Evolutionary conservation across 495 filamentous ascomycete genomes (phyloP).

Genomic region (Xanthoparmelia taractica): DNA sequence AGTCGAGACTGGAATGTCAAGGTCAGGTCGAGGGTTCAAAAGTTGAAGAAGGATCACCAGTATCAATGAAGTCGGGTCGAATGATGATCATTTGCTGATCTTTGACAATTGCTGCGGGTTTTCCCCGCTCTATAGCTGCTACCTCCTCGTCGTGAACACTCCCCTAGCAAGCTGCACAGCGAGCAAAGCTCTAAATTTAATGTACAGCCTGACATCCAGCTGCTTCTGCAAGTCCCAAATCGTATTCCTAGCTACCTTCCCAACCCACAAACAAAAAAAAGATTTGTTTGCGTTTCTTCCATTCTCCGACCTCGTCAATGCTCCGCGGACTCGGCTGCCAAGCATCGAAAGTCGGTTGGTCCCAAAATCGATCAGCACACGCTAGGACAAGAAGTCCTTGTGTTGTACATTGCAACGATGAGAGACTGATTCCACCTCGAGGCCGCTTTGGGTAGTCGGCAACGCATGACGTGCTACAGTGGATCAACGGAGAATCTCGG

Average conservation of each 20-base stretch:
- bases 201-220: background rate
- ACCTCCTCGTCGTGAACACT: background rate
- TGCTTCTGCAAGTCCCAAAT: background rate
- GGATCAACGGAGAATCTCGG: background rate
- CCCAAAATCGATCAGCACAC: background rate
- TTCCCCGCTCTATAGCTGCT: background rate
- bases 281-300: background rate
- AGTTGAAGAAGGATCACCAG: background rate
- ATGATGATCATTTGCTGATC: constrained; percentile 6
- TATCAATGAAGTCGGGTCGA: background rate
- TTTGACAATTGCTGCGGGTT: background rate
- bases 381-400: constrained; percentile 1
- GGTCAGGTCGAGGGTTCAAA: background rate
- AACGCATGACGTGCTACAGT: background rate
- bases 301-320: background rate
- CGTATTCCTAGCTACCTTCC: background rate
- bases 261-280: background rate
- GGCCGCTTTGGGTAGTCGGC: background rate
- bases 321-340: background rate
- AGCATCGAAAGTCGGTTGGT: background rate
- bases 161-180: background rate
- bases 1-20: background rate
- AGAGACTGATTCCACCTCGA: background rate
- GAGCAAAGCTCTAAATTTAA: background rate
- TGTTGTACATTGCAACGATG: background rate